These are phyloP conservation scores for Striga hermonthica DNA, from an alignment of 305 asterid species.

Conservation along the genomic window DNA sequence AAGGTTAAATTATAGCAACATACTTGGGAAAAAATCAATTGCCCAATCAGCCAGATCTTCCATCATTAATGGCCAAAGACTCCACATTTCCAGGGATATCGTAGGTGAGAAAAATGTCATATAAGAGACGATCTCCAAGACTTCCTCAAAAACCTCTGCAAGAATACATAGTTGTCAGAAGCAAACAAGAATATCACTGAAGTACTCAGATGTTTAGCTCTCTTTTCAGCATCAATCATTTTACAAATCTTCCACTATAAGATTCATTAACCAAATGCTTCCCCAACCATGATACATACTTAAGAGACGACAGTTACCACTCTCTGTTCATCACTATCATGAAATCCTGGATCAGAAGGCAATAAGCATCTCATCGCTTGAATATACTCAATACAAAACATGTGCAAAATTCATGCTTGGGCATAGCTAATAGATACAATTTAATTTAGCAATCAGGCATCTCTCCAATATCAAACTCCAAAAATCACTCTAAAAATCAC, in stretches of 20 bases:
- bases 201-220: slow-evolving; percentile 5
- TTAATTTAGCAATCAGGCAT: neutral
- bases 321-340: too few relatives aligned
- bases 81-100: slow-evolving; percentile 96
- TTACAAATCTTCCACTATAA: slow-evolving; percentile 11
- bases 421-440: slow-evolving; percentile 11
- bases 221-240: slow-evolving; percentile 5
- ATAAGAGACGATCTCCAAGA: slow-evolving; percentile 94
- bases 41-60: slow-evolving; percentile 98
- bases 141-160: slow-evolving; percentile 99
- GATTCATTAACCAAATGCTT: slow-evolving; percentile 9
- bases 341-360: slow-evolving; percentile 11
- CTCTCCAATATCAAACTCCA: too few relatives aligned
- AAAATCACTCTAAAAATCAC: too few relatives aligned
- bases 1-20: slow-evolving; percentile 28
- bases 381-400: slow-evolving; percentile 11
- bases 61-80: slow-evolving; percentile 97
- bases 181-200: neutral
- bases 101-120: slow-evolving; percentile 96
- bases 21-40: slow-evolving; percentile 95
- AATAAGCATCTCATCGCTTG: neutral
- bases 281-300: slow-evolving; percentile 6
- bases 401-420: slow-evolving; percentile 1
- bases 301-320: slow-evolving; percentile 14
- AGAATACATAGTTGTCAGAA: slow-evolving; percentile 26